These are phyloP conservation scores for Boeremia lycopersici DNA, from an alignment of 2,329 filamentous ascomycete species.

Conservation along the genomic window DNA sequence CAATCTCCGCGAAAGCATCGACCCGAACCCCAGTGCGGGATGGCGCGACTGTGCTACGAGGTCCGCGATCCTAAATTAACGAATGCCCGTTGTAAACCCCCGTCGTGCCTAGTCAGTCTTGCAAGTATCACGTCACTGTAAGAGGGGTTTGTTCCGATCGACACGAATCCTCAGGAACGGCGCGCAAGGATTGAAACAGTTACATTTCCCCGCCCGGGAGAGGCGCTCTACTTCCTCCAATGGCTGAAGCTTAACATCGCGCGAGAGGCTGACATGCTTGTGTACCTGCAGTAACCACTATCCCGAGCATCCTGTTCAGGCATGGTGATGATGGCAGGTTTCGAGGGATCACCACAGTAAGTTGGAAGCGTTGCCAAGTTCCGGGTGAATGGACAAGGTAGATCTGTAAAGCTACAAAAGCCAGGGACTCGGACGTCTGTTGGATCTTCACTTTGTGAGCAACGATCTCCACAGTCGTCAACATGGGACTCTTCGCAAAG, in stretches of 20 bases:
- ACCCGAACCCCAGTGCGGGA: constrained; percentile 2
- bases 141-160: constrained; percentile 14
- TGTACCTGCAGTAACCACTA: constrained; percentile 12
- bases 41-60: constrained; percentile 10
- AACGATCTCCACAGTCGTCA: constrained; percentile 20
- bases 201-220: constrained; percentile 28
- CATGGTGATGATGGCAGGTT: constrained; percentile 4
- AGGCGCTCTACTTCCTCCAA: constrained; percentile 32
- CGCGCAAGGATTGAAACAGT: constrained; percentile 8
- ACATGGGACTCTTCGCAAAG: constrained; percentile 28
- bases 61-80: constrained; percentile 1
- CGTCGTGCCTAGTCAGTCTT: constrained; percentile 1
- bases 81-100: constrained; percentile 1
- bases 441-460: constrained; percentile 12
- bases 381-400: constrained; percentile 4
- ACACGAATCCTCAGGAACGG: constrained; percentile 15
- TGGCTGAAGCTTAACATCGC: constrained; percentile 14
- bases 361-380: constrained; percentile 10
- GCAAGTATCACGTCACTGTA: constrained; percentile 13
- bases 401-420: constrained; percentile 9
- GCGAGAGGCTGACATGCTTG: neutral
- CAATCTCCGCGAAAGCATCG: constrained; percentile 15
- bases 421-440: neutral
- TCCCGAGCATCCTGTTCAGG: constrained; percentile 9
- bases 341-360: constrained; percentile 14